Base-by-base conservation (phyloP, 106 monocot species). In the Acorus gramineus region DNA sequence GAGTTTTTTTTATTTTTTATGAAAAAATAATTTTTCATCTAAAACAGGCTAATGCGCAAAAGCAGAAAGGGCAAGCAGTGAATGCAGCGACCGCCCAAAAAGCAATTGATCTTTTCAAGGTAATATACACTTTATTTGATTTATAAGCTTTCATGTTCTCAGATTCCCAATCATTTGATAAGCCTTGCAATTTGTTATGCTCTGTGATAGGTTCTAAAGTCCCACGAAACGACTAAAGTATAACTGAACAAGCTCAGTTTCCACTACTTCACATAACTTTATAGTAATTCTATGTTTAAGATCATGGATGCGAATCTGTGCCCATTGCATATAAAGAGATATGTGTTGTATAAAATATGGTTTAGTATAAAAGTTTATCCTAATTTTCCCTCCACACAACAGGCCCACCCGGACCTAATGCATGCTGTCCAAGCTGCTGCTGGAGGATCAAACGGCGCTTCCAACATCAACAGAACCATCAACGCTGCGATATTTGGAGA, bases 81-180 rank as follows among this genome's bases (percentile, higher is more conserved):
- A 74, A 82, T 73, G 46, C 85, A 62, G 50, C 84, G 47, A 85
- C 91, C 67, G 77, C 89, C 6, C 84, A 86, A 61, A 88, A 88
- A 51, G 85, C 98, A 60, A 79, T 98, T 68, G 85, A 91, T 75
- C 71, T 98, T 11, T 73, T 98, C 46, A 98, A 89, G 83, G 98
- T 90, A 63, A 7, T 1, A 28, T 28, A 28, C 28, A 28, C 28
- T 28, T 28, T 28, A 28, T 28, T 28, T 28, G 28, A 28, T 28
- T 28, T 28, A 28, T 28, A 28, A 28, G 28, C 28, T 28, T 28
- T 28, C 28, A 28, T 28, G 28, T 28, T 28, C 28, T 28, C 28
- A 28, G 28, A 28, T 28, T 28, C 28, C 28, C 28, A 28, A 28
- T 28, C 28, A 28, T 28, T 28, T 28, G 28, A 28, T 28, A 28